Evolutionary conservation across 2,329 filamentous ascomycete species (phyloP), one percentile per base, ranked within the genome.

Genomic region (Microdochium bolleyi): DNA sequence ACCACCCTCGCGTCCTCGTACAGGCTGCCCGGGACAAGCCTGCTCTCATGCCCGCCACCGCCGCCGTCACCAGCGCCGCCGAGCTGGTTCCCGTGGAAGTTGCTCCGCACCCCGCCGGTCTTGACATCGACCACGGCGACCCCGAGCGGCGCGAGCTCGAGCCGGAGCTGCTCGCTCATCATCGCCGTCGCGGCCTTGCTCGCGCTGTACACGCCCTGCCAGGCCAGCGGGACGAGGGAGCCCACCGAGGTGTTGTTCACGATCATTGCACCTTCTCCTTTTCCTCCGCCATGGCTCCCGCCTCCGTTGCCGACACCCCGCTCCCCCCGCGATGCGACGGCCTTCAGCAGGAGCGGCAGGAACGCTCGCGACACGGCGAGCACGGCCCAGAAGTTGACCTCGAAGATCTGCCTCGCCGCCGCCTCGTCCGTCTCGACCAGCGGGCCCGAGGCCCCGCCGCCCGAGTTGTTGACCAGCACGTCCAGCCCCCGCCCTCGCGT

Each of bases 401-500:
- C 55, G 52, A 55, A 55, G 53, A 57, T 24, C 13, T 50, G 48
- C n/a, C 22, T 53, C 22, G 49, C 52, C 24, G 56, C 56, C 54
- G 54, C 46, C 19, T 51, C 14, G 14, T 34, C 30, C 30, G 30
- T 34, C 30, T 34, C 30, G 8, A 34, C 14, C 30, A 34, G 30
- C 8, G 30, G 30, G 30, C 30, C 30, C 14, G 38, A 8, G 38
- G 21, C 9, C 19, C 38, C 38, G 16, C 8, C 19, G 16, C 38
- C 38, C 14, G 38, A 8, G 21, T 44, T 44, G 38, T 44, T 44
- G 38, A 44, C 21, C 9, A 44, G 38, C 38, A 44, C 38, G 38
- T 44, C 16, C 38, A 44, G 38, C 13, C 69, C 30, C 21, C 60
- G 66, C n/a, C 68, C 69, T 11, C 62, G 63, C 0, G 68, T 70